Base-by-base conservation (phyloP, 345 rosid species). In the Eutrema yunnanense region DNA sequence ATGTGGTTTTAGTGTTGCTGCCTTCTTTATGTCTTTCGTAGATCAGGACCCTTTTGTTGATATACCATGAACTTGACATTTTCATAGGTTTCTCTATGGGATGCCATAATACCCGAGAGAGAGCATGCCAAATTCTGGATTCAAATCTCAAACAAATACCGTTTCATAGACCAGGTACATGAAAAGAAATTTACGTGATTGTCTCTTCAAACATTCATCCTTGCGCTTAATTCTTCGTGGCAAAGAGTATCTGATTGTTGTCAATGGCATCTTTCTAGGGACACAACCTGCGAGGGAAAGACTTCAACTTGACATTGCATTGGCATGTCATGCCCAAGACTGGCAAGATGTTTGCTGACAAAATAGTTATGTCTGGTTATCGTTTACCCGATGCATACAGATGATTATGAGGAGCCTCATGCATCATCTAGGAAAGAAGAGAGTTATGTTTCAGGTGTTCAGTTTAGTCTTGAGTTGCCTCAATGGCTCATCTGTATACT, bases 291-390 rank as follows among this genome's bases (percentile, higher is more conserved):
- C 86, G 93, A 0, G 92, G 95, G 43, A 91, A 91, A 69, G 80
- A 84, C 59, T 89, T 89, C 85, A 94, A 91, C 82, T 79, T 94
- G 77, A 89, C 98, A 13, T 63, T 94, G 80, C 98, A 88, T 80
- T 94, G 98, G 97, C 97, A 89, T 70, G 95, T 94, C 51, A 94
- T 94, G 98, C 97, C 98, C 30, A 94, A 91, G 87, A 91, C 98
- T 0, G 98, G 98, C 42, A 94, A 89, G 83, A 94, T 94, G 98
- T 89, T 89, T 68, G 87, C 92, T 4, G 79, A 89, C 84, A 89
- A 91, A 73, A 62, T 91, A 47, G 92, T 89, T 53, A 77, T 88
- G 87, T 69, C 96, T 12, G 98, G 97, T 30, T 91, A 84, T 81
- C 85, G 78, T 54, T 73, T 94, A 74, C 97, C 97, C 3, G 69